Evolutionary conservation across 805 yeast species (phyloP), one percentile per base, ranked within the genome.

Genomic region (Kluyveromyces siamensis): DNA sequence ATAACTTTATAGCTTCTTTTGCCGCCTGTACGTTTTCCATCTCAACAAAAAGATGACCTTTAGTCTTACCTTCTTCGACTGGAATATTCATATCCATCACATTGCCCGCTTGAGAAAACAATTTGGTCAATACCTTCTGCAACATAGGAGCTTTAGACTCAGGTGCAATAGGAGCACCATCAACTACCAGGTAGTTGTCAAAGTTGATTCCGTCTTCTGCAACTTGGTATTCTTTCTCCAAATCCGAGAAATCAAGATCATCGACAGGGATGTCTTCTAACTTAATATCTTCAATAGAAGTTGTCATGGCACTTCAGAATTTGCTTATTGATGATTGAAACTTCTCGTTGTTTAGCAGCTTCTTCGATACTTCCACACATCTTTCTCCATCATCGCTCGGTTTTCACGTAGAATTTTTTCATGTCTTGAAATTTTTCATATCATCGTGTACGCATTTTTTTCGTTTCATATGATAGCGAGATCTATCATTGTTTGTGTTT

Each of bases 91-190:
- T 76, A 48, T 88, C 91, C 44, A 77, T 62, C 18, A 93, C 81
- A 54, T 80, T 81, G 46, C 96, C 98, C 42, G 80, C 89, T 54
- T 79, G 77, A 44, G 80, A 71, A 62, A 93, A 83, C 47, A 88
- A 75, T 72, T 90, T 91, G 57, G 76, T 79, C 62, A 93, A 76
- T 41, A 95, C 97, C 67, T 87, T 90, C 57, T 82, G 77, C 63
- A 93, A 77, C 50, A 86, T 80, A 48, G 88, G 86, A 46, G 82
- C 86, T 70, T 93, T 93, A 47, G 87, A 67, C 64, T 84, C 95
- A 50, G 97, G 96, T 25, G 96, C 96, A 52, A 88, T 74, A 56
- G 99, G 99, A 10, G 96, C 90, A 44, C 99, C 99, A 65, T 89
- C 97, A 46, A 88, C 84, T 30, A 91, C 86, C 50, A 91, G 80